These are phyloP conservation scores for Sporothrix globosa DNA, from an alignment of 2,329 filamentous ascomycete species.

Conservation along the genomic window DNA sequence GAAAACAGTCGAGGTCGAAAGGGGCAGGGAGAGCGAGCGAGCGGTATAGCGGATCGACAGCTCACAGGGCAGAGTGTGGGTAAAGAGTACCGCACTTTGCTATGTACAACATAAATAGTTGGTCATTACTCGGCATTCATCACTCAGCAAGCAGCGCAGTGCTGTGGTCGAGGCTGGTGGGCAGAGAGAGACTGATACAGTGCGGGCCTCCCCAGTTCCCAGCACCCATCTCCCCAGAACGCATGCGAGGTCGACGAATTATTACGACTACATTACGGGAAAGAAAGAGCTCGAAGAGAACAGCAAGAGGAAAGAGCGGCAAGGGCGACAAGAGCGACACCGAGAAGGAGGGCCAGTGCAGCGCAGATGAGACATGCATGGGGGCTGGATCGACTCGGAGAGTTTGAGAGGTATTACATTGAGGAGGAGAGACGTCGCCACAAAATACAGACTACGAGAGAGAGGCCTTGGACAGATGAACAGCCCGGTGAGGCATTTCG, in stretches of 20 bases:
- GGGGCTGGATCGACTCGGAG: background rate
- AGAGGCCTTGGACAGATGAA: background rate
- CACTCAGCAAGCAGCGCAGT: no score
- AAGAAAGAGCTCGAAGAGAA: background rate
- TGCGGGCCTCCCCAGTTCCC: background rate
- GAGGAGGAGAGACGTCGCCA: background rate
- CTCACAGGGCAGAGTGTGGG: no score
- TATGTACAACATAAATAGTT: no score
- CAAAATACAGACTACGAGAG: background rate
- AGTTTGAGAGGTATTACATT: no score
- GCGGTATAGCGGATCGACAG: no score
- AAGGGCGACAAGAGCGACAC: slow-evolving; percentile 6
- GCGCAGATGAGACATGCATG: slow-evolving; percentile 26
- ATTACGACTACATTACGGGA: slow-evolving; percentile 22
- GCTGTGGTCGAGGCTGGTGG: background rate
- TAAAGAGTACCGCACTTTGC: no score
- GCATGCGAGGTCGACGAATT: background rate
- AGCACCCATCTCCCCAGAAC: background rate
- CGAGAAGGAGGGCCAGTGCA: background rate
- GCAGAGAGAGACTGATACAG: background rate
- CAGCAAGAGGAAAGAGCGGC: background rate
- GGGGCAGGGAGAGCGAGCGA: no score
- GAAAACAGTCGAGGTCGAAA: no score
- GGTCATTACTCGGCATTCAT: no score
- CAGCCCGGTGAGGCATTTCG: background rate